Evolutionary conservation across 148 eudicot genomes (phyloP).

Genomic region (Pouteria glomerata): DNA sequence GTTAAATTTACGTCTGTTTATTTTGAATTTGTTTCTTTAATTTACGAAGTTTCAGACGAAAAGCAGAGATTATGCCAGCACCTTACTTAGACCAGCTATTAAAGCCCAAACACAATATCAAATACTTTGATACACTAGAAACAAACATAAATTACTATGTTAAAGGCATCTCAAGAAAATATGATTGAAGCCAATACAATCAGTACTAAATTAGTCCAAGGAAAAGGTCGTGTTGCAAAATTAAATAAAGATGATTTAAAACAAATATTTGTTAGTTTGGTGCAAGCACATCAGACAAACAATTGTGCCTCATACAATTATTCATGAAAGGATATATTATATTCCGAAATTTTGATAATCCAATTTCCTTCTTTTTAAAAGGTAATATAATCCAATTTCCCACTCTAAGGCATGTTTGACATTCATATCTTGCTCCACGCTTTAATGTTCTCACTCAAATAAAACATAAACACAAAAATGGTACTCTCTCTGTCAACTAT

Average conservation of each 20-base stretch:
- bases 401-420: neutral
- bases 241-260: neutral
- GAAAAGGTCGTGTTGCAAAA: neutral
- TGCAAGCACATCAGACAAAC: too few species aligned
- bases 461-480: neutral
- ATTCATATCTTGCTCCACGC: neutral
- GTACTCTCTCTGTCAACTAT: neutral
- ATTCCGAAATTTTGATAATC: neutral
- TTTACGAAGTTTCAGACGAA: neutral
- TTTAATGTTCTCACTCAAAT: neutral
- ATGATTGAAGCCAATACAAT: neutral
- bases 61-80: neutral
- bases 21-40: neutral
- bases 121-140: neutral
- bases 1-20: neutral
- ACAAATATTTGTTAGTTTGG: neutral
- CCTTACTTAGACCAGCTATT: neutral
- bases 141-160: neutral
- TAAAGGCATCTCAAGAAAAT: neutral
- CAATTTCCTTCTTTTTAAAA: too few species aligned
- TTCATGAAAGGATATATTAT: neutral
- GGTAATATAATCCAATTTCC: too few species aligned
- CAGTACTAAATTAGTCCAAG: neutral
- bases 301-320: neutral
- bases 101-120: neutral